Base-by-base conservation (phyloP, 2,329 filamentous ascomycete species). In the Colletotrichum noveboracense region DNA sequence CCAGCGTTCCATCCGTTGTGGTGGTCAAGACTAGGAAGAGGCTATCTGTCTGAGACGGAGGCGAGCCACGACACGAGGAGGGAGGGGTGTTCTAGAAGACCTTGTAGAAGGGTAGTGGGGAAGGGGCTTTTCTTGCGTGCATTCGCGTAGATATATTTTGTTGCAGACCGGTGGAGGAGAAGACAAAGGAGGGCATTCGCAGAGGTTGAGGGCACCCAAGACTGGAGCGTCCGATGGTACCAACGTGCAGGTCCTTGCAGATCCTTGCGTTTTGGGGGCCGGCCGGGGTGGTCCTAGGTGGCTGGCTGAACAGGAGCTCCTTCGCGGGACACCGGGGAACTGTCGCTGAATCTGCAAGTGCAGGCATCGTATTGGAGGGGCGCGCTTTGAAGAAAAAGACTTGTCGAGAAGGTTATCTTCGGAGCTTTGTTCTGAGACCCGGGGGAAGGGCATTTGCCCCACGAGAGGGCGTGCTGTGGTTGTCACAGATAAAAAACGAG, bases 401-500 rank as follows among this genome's bases (percentile, higher is more conserved):
- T 65, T 75, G 43, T 68, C 34, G 58, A 65, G 58, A 69, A 76
- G 70, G 65, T 69, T 58, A 76, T 76, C 65, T 75, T 72, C 70
- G 65, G 70, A 74, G 58, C 52, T 71, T 75, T 75, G 68, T 60
- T 75, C 61, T 60, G 34, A 65, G 26, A 60, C 56, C 70, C 30
- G 58, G 58, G 74, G 65, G 24, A 18, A 21, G 58, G 48, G 28
- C 52, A 26, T 36, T 13, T 18, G 34, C 30, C 34, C 62, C 58
- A 64, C 52, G 56, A 34, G 26, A 55, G 26, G 43, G 34, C 21
- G 26, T n/a, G 56, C 34, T 52, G 71, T 69, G 61, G 34, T 60
- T 34, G 74, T 74, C 70, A 65, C 74, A 76, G 74, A 73, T 76
- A 66, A 38, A 64, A 68, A 28, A 61, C 28, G 24, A 32, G 56